phyloP scores from a whole-genome alignment of 129 eudicot species.

The Flaveria trinervia region DNA sequence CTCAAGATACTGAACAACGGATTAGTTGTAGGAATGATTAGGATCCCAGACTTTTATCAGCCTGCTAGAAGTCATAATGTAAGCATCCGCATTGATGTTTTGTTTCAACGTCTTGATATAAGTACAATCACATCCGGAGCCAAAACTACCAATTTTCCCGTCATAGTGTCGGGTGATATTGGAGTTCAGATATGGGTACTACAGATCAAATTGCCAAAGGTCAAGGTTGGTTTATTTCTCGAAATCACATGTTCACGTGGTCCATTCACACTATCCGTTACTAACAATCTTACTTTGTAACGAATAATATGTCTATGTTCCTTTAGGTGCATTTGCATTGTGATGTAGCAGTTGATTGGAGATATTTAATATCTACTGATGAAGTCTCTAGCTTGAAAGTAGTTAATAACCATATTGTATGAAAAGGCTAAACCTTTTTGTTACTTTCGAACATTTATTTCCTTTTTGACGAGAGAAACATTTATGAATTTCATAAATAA shows the following conservation, averaged over 20 bases:
- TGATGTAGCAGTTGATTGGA: conserved; percentile 44
- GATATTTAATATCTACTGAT: conserved; percentile 28
- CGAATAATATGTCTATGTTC: background rate
- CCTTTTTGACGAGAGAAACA: background rate
- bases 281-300: background rate
- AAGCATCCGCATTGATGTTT: too few relatives aligned
- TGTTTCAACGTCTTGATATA: too few relatives aligned
- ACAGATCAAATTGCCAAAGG: too few relatives aligned
- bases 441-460: background rate
- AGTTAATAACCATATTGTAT: conserved; percentile 34
- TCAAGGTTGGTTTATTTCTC: too few relatives aligned
- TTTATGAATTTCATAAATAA: background rate
- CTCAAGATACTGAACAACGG: too few relatives aligned
- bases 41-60: too few relatives aligned
- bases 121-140: too few relatives aligned
- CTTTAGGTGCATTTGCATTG: conserved; percentile 63
- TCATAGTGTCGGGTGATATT: too few relatives aligned
- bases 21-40: too few relatives aligned
- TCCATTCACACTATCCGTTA: background rate
- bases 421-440: conserved; percentile 5
- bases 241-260: background rate
- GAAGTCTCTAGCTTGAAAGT: conserved; percentile 34
- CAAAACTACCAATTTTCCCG: too few relatives aligned
- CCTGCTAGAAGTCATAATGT: too few relatives aligned
- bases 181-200: too few relatives aligned